Base-by-base conservation (phyloP, 305 asterid genomes). In the Fraxinus sp. region DNA sequence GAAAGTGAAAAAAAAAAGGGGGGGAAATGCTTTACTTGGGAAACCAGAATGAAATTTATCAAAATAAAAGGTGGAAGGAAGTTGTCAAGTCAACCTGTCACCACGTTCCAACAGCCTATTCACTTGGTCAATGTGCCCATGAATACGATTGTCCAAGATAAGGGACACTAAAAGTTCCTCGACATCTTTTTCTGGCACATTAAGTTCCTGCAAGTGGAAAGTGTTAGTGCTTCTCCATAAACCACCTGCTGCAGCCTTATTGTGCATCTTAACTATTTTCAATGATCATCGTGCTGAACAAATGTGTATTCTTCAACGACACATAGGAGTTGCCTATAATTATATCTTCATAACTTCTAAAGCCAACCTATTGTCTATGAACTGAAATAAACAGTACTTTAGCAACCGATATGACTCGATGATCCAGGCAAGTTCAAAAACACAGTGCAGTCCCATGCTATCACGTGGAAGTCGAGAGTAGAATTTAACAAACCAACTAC, bases 101-200 rank as follows among this genome's bases (percentile, higher is more conserved):
- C 98, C 97, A 87, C 98, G 93, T 86, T 94, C 98, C 77, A 94
- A 88, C 49, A 96, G 94, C 83, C 96, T 90, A 84, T 94, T 94
- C 88, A 96, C 98, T 91, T 96, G 99, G 91, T 96, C 99, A 87
- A 96, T 96, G 89, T 94, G 98, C 73, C 99, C 99, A 18, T 88
- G 87, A 86, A 96, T 91, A 64, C 98, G 94, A 83, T 96, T 96
- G 83, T 96, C 99, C 92, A 96, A 86, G 83, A 96, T 94, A 11
- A 96, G 98, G 43, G 98, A 92, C 35, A 96, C 99, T 89, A 96
- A 86, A 88, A 96, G 86, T 80, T 91, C 96, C 89, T 92, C 98
- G 1, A 96, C 99, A 28, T 96, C 99, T 78, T 93, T 91, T 89
- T 94, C 98, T 52, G 99, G 98, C 78, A 96, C 98, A 86, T 96